Evolutionary conservation across 371 early-diverging fungal species (phyloP).

Genomic region (Basidiobolus meristosporus): DNA sequence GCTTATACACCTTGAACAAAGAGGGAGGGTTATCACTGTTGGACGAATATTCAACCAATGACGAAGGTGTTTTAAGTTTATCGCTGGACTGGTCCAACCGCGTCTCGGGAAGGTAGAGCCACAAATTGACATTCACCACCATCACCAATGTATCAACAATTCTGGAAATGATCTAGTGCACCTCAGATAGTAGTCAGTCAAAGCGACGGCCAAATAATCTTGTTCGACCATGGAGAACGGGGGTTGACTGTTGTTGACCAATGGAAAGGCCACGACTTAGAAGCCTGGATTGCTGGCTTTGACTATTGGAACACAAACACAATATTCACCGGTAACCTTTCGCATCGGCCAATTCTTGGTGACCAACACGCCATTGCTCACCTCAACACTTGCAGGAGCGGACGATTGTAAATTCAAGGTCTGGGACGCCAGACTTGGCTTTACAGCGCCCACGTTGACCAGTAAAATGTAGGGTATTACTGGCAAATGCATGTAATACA

Average conservation of each 20-base stretch:
- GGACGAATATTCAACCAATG: constrained; percentile 4
- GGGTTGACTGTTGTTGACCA: constrained; percentile 13
- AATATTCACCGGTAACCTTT: constrained; percentile 25
- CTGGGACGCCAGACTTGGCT: constrained; percentile 59
- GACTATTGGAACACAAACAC: constrained; percentile 49
- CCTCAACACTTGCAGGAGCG: constrained; percentile 20
- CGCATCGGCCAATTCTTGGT: not conserved
- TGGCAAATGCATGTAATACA: not conserved
- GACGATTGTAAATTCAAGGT: constrained; percentile 70
- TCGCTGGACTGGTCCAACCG: constrained; percentile 85
- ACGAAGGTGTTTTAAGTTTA: constrained; percentile 38
- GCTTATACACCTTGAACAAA: constrained; percentile 1
- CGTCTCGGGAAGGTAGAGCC: constrained; percentile 9
- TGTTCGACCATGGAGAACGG: constrained; percentile 14
- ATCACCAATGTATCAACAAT: constrained; percentile 12
- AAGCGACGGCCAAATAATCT: constrained; percentile 39
- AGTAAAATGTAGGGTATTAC: constrained; percentile 19
- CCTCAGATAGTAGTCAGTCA: constrained; percentile 31
- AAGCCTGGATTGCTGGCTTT: constrained; percentile 83
- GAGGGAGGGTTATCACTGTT: not conserved
- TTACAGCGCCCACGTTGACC: constrained; percentile 16
- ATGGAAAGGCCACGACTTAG: constrained; percentile 73
- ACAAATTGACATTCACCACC: not conserved
- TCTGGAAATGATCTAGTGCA: constrained; percentile 4
- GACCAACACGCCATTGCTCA: not conserved